phyloP scores from a whole-genome alignment of 768 basidiomycete species.

The Serendipita sp. region DNA sequence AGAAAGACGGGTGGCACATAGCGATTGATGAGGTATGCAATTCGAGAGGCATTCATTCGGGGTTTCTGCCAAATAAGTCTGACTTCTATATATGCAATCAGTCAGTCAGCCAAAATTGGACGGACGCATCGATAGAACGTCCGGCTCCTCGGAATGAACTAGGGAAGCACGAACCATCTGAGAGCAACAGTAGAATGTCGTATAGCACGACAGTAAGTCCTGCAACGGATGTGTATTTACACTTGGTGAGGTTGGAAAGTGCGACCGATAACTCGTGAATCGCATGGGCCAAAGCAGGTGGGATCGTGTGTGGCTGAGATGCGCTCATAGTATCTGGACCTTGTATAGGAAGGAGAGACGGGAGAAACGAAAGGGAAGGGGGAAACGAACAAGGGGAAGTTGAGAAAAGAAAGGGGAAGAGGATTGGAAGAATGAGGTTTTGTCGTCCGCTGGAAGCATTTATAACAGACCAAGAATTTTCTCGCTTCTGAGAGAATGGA shows the following conservation, averaged over 20 bases:
- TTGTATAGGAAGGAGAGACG: no score
- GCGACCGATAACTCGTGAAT: neutral
- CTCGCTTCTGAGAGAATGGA: no score
- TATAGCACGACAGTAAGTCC: slow-evolving; percentile 2
- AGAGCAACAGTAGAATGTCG: neutral
- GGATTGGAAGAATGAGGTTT: neutral
- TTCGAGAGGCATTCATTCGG: neutral
- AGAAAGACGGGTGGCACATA: slow-evolving; percentile 5
- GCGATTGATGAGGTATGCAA: neutral
- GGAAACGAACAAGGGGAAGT: neutral
- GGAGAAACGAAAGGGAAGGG: no score
- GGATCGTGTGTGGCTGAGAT: neutral
- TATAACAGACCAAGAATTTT: no score
- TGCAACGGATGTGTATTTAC: slow-evolving; percentile 1
- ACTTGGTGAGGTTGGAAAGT: neutral
- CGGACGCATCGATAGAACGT: no score
- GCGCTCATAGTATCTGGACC: neutral
- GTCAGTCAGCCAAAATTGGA: neutral
- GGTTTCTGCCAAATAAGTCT: neutral
- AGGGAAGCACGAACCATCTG: neutral
- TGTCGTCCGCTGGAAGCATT: no score
- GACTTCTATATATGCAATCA: neutral
- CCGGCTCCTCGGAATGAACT: no score
- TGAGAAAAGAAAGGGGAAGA: neutral
- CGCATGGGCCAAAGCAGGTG: neutral